Base-by-base conservation (phyloP, 257 asterid genomes). In the Gentiana straminea region DNA sequence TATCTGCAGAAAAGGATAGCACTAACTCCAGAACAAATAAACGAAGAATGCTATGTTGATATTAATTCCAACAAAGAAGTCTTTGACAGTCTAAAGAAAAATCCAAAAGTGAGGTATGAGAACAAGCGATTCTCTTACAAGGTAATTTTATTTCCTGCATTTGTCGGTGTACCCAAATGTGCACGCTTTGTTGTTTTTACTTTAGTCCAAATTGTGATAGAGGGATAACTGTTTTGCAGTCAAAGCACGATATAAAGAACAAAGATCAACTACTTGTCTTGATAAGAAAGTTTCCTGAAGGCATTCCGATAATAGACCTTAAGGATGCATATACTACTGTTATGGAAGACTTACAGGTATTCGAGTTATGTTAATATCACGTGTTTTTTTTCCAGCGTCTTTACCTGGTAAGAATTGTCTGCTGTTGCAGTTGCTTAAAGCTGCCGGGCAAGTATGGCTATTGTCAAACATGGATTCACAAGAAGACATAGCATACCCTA, bases 291-390 rank as follows among this genome's bases (percentile, higher is more conserved):
- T 77, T 60, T 53, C 81, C 78, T 0, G 88, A 82, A 75, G 96
- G 96, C 59, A 79, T 91, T 69, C 79, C 87, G 50, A 83, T 83
- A 13, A 75, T 84, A 55, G 96, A 87, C 71, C 87, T 91, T 68
- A 84, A 82, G 77, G 96, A 91, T 58, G 58, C 98, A 52, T 84
- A 91, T 75, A 65, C 95, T 6, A 61, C 79, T 54, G 89, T 91
- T 49, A 67, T 87, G 87, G 89, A 87, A 44, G 98, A 91, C 71
- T 68, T 87, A 52, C 98, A 91, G 96, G 98, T 86, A 35, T 33
- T 39, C 13, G 52, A 51, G 6, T 37, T 24, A 24, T 24, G 24
- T 24, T 24, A 24, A 24, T 24, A 24, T 24, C 24, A 24, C 24
- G 24, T 24, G 24, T 24, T 24, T 24, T 24, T 24, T 24, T 24